Evolutionary conservation across 371 early-diverging fungal genomes (phyloP), one percentile per base, ranked within the genome.

Genomic region (Mucor saturninus): DNA sequence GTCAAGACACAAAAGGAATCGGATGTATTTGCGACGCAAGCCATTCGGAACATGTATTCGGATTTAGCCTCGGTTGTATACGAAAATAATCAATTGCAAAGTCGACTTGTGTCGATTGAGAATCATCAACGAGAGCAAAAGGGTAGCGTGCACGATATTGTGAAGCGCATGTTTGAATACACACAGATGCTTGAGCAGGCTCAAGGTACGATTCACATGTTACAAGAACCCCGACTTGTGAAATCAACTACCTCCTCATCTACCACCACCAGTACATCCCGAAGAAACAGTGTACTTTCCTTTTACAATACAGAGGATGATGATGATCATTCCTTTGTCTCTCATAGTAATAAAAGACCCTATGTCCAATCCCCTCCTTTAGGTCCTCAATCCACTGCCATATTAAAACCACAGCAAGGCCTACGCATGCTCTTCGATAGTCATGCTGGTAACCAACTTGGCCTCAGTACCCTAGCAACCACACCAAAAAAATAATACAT

Each of bases 181-280:
- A 83, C 84, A 13, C 72, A 77, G 14, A 68, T 83, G 57, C 73
- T 85, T 29, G 86, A 83, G 50, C 80, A 84, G 64, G 85, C 85
- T 28, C 80, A 80, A 64, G 84, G 83, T 43, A 83, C 86, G 8
- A 83, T 85, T 43, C 83, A 83, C 15, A 64, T 64, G 59, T 13
- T 65, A 46, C 71, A 70, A 52, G 71, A 69, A 61, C 65, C 65
- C 2, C 50, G 68, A 29, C 49, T 61, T 11, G 61, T 66, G 10
- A 66, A 66, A 45, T 29, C 67, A 35, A 42, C 46, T 7, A 46
- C 65, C 21, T 21, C 21, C 21, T 21, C 21, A 13, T 50, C 59
- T 15, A 48, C 59, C 5, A 30, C 54, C 2, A 54, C 59, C 0
- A 37, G 57, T 4, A 52, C 39, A 10, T 63, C 62, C 11, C 45